A percentile compares a stretch with the other conserved stretches of the same genome.
These are phyloP conservation scores for Lepidium sativum DNA, from an alignment of 345 rosid genomes.

Conservation along the genomic window DNA sequence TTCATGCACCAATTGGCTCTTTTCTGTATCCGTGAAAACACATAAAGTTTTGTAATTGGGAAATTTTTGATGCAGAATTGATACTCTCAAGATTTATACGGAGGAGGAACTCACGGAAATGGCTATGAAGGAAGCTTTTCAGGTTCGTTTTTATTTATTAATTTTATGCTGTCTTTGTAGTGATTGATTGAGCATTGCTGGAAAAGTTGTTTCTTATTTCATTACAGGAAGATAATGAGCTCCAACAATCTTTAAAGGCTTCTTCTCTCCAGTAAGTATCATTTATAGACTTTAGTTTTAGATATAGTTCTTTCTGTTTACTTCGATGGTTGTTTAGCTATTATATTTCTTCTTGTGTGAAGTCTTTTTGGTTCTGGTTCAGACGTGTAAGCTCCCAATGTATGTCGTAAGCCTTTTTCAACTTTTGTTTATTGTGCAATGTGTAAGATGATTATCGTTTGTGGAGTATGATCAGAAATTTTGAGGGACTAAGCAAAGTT, in stretches of 20 bases:
- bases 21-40: not conserved
- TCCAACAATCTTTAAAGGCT: not conserved
- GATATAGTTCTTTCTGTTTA: not conserved
- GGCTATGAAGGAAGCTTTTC: conserved; percentile 33
- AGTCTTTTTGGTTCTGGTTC: not conserved
- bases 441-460: not conserved
- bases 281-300: not conserved
- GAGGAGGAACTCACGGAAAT: conserved; percentile 29
- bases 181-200: not conserved
- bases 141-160: not conserved
- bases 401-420: not conserved
- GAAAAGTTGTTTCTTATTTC: not conserved
- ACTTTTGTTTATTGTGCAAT: not conserved
- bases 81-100: conserved; percentile 21
- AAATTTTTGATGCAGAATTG: conserved; percentile 13
- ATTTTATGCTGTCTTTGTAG: not conserved
- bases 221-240: conserved; percentile 6
- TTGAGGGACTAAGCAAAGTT: not conserved
- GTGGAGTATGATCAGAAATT: not conserved
- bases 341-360: too few species aligned
- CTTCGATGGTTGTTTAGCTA: not conserved
- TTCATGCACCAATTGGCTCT: not conserved
- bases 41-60: not conserved
- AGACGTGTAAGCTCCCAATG: not conserved
- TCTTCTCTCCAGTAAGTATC: conserved; percentile 16